Base-by-base conservation (phyloP, 768 basidiomycete species). In the Termitomyces sp. region DNA sequence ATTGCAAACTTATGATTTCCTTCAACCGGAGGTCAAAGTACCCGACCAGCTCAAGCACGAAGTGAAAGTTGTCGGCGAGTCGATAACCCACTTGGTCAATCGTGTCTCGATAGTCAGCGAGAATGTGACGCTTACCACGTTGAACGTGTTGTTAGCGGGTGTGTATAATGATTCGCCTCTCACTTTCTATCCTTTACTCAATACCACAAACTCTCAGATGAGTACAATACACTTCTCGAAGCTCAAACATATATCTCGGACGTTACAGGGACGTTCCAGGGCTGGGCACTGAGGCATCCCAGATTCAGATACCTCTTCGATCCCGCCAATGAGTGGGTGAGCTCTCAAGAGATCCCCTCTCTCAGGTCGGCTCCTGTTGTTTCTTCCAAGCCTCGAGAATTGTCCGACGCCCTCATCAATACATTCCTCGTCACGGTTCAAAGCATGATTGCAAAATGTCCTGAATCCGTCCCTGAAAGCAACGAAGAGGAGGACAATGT, bases 371-470 rank as follows among this genome's bases (percentile, higher is more conserved):
- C 27, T n/a, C 26, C 20, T 16, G 24, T 53, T 22, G 13, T 44
- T 46, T 24, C 45, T 57, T 58, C 58, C 62, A 64, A 55, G n/a
- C 37, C 61, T 20, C 37, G 42, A 32, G 53, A 70, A 24, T 63
- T 65, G 49, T 66, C 73, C 1, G 78, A 83, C 53, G 33, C 62
- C 3, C 65, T 89, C 55, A 81, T 95, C 63, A 82, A 88, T 62
- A 68, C 76, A 0, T 73, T 93, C 47, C 79, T 96, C 22, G 69
- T 91, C 32, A 78, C 77, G 33, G 79, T 88, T 22, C 93, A 95
- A 65, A 72, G 78, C 22, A 65, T 92, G 64, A 72, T 85, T 14
- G 66, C 74, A 10, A 72, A 65, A 53, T 77, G 76, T 60, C 67
- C 77, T 3, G 68, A 70, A 40, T 20, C 48, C 14, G 37, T 36